Conservation (phyloP, 495 filamentous ascomycete genomes). For the Penicillium manginii region DNA sequence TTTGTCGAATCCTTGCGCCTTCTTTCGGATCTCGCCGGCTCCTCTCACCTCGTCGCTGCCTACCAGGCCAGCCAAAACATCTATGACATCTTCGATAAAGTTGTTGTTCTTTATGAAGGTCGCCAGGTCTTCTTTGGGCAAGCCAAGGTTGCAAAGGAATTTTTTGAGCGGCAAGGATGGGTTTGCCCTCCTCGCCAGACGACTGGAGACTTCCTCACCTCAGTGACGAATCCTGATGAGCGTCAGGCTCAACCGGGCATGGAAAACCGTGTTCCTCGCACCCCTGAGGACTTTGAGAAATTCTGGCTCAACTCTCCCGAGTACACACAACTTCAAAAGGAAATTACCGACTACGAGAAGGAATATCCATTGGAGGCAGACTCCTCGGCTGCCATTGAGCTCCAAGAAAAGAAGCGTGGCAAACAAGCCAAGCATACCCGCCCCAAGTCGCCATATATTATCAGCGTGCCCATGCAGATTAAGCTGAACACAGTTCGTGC, state of each 20-base stretch:
- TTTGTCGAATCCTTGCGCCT: slow-evolving; percentile 67
- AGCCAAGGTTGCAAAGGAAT: slow-evolving; percentile 55
- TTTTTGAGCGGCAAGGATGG: slow-evolving; percentile 62
- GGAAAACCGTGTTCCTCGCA: slow-evolving; percentile 65
- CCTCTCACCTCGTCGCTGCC: slow-evolving; percentile 72
- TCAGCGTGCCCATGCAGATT: slow-evolving; percentile 47
- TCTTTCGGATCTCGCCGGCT: slow-evolving; percentile 70
- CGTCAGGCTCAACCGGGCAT: slow-evolving; percentile 60
- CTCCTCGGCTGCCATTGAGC: slow-evolving; percentile 14
- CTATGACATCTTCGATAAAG: slow-evolving; percentile 66
- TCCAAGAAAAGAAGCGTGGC: slow-evolving; percentile 32
- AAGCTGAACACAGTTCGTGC: slow-evolving; percentile 47
- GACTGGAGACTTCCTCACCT: slow-evolving; percentile 72
- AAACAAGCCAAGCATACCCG: slow-evolving; percentile 39
- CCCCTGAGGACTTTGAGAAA: slow-evolving; percentile 67
- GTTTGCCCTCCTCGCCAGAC: slow-evolving; percentile 58
- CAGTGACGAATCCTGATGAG: slow-evolving; percentile 65
- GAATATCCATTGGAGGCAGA: slow-evolving; percentile 24
- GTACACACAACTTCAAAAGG: slow-evolving; percentile 48
- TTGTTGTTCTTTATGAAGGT: slow-evolving; percentile 61
- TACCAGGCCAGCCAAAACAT: slow-evolving; percentile 85
- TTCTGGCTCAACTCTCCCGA: slow-evolving; percentile 55
- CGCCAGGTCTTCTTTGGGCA: slow-evolving; percentile 66
- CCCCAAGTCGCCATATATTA: slow-evolving; percentile 39
- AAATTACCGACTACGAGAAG: slow-evolving; percentile 51